phyloP scores from a whole-genome alignment of 2,329 filamentous ascomycete genomes.

The Thermomyces lanuginosus region DNA sequence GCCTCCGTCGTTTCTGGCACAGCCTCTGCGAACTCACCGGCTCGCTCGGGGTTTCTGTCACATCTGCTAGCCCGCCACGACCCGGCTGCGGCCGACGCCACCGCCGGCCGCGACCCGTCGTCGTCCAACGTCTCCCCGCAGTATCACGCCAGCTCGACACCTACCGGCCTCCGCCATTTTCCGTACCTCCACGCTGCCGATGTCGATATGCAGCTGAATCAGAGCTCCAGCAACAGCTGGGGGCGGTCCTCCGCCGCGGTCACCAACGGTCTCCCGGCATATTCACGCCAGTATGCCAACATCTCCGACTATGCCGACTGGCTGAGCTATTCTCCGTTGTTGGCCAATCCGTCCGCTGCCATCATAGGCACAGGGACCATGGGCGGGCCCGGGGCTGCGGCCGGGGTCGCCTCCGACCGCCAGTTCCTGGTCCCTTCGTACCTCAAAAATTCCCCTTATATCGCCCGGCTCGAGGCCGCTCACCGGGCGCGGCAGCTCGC shows the following conservation, averaged over 20 bases:
- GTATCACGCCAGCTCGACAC: constrained; percentile 10
- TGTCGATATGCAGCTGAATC: constrained; percentile 34
- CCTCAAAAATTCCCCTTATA: constrained; percentile 59
- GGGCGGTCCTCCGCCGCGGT: too few species aligned
- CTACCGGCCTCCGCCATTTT: constrained; percentile 14
- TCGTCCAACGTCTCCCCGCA: constrained; percentile 10
- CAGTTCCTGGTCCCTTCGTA: constrained; percentile 73
- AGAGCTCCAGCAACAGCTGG: constrained; percentile 29
- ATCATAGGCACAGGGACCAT: too few species aligned
- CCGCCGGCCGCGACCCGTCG: constrained; percentile 4
- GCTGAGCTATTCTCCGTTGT: constrained; percentile 2
- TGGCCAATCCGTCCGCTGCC: constrained; percentile 1
- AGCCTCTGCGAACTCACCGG: constrained; percentile 11
- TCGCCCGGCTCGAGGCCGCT: constrained; percentile 56
- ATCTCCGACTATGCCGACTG: constrained; percentile 16
- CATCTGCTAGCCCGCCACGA: constrained; percentile 11
- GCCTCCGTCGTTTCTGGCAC: constrained; percentile 44
- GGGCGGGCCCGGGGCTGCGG: neutral
- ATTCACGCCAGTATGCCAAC: constrained; percentile 32
- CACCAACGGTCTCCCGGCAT: constrained; percentile 29
- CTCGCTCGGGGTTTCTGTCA: constrained; percentile 18
- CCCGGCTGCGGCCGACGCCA: neutral
- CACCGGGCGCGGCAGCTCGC: constrained; percentile 44
- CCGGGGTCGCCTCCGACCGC: constrained; percentile 10
- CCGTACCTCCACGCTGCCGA: constrained; percentile 28